These are phyloP conservation scores for Backusella sp. DNA, from an alignment of 192 early-diverging fungal species.

Conservation along the genomic window DNA sequence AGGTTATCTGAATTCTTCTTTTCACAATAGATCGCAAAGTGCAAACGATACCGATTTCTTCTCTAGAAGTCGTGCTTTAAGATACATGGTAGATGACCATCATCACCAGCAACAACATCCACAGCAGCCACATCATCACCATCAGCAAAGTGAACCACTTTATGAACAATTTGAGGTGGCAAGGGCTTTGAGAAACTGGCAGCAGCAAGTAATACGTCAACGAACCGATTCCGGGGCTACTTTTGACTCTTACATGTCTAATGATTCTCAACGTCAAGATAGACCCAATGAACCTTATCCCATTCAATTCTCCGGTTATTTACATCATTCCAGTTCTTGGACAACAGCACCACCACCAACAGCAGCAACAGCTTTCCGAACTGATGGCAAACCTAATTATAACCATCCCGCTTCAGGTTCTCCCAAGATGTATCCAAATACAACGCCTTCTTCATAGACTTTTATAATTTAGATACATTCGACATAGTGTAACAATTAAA, in stretches of 20 bases:
- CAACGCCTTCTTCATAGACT: neutral
- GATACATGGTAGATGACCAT: neutral
- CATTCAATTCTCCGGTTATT: neutral
- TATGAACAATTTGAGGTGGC: neutral
- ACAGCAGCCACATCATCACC: neutral
- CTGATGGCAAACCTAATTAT: neutral
- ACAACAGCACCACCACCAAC: neutral
- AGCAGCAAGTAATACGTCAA: slow-evolving; percentile 9
- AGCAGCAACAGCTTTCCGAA: neutral
- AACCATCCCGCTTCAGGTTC: neutral
- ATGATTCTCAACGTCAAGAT: neutral
- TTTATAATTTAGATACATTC: slow-evolving; percentile 2
- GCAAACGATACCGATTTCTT: slow-evolving; percentile 13
- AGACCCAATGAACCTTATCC: neutral
- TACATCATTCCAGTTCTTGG: neutral
- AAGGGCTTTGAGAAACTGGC: slow-evolving; percentile 17
- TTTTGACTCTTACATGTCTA: slow-evolving; percentile 8
- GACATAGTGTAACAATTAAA: neutral
- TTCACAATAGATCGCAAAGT: slow-evolving; percentile 19
- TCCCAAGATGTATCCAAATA: neutral
- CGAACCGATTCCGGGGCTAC: slow-evolving; percentile 8
- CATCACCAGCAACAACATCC: neutral
- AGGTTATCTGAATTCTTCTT: neutral
- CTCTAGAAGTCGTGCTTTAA: neutral
- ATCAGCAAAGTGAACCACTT: neutral